Base-by-base conservation (phyloP, 306 rosid species). In the Sechiopsis laciniata region DNA sequence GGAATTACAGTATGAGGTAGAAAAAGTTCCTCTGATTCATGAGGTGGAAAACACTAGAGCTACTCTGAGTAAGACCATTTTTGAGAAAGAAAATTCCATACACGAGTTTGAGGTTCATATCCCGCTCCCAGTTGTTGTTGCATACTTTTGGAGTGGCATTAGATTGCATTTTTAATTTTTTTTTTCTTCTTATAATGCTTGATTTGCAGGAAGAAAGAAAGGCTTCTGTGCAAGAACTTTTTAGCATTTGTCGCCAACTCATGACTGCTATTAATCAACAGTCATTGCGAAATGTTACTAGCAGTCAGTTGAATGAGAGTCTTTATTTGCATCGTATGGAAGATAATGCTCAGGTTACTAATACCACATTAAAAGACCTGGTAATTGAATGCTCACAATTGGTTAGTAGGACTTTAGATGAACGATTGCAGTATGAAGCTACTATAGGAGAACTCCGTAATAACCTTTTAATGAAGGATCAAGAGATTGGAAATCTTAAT, bases 401-500 rank as follows among this genome's bases (percentile, higher is more conserved):
- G 76, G 81, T 82, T 61, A 83, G 69, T 22, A 77, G 80, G 1
- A 84, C 82, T 21, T 83, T 80, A 40, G 93, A 87, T 26, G 87
- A 85, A 14, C 79, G 76, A 29, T 69, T 80, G 46, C 80, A 63
- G 60, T 55, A 72, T 45, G 89, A 82, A 73, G 85, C 72, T 6
- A 69, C 81, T 2, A 55, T 82, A 22, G 80, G 83, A 32, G 82
- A 84, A 67, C 84, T 90, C 71, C 86, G 67, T 1, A 79, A 77
- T 19, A 54, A 74, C 75, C 75, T 88, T 69, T 77, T 78, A 64
- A 22, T 2, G 74, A 92, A 87, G 88, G 89, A 88, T 82, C 83
- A 52, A 37, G 94, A 87, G 82, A 89, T 90, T 50, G 96, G 86
- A 75, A 78, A 78, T 76, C 91, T 93, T 58, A 84, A 82, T 82